phyloP scores from a whole-genome alignment of 2,329 filamentous ascomycete genomes.

The Sarocladium oryzae region DNA sequence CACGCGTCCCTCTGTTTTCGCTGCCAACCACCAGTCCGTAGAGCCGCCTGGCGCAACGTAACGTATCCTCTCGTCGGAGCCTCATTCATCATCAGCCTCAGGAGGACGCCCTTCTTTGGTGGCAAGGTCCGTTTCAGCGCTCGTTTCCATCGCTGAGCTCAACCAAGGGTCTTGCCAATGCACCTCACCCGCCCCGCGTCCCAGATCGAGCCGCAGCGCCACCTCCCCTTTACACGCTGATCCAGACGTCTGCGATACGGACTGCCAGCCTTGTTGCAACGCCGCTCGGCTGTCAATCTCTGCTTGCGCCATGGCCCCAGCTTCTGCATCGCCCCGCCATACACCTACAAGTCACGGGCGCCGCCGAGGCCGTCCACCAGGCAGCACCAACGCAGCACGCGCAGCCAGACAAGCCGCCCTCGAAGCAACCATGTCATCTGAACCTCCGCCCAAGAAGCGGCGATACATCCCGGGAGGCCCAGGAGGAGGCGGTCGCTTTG shows the following conservation, averaged over 20 bases:
- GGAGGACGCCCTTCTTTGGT: not conserved
- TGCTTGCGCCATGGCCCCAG: not conserved
- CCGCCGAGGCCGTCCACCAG: slow-evolving; percentile 40
- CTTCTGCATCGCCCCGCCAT: slow-evolving; percentile 31
- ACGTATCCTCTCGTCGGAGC: slow-evolving; percentile 20
- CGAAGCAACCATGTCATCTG: slow-evolving; percentile 32
- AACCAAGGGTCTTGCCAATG: slow-evolving; percentile 6
- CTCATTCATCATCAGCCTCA: slow-evolving; percentile 2
- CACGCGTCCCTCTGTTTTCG: slow-evolving; percentile 36
- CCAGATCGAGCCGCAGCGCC: slow-evolving; percentile 5
- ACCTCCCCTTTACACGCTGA: slow-evolving; percentile 8
- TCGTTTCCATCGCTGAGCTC: not conserved
- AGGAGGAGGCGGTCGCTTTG: slow-evolving; percentile 77
- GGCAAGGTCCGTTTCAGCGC: not conserved
- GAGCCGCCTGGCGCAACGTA: slow-evolving; percentile 27
- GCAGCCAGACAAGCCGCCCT: slow-evolving; percentile 30
- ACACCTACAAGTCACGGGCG: slow-evolving; percentile 33
- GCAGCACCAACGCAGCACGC: slow-evolving; percentile 34
- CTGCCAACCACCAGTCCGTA: slow-evolving; percentile 8
- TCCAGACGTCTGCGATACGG: not conserved
- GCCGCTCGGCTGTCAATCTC: not conserved
- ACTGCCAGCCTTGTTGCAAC: not conserved
- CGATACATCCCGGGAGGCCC: slow-evolving; percentile 82
- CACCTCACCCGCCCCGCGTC: slow-evolving; percentile 7
- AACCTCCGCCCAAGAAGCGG: slow-evolving; percentile 63